Evolutionary conservation across 352 stramenopile genomes (phyloP), one percentile per base, ranked within the genome.

Genomic region (Globisporangium ultimum): DNA sequence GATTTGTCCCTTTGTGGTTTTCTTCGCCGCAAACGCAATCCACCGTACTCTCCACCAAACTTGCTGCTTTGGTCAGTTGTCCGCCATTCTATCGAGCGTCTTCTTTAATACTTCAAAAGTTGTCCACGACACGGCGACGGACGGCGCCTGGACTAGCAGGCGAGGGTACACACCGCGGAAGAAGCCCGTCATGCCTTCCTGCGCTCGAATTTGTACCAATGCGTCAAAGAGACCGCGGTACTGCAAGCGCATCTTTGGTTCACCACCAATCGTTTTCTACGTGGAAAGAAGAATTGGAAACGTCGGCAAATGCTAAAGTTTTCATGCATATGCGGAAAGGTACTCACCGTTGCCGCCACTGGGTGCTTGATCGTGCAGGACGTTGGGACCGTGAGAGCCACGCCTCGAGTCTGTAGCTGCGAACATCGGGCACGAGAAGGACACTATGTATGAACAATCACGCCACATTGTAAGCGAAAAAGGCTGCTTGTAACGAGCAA

Each of bases 81-180:
- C 57, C 17, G 69, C 57, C 71, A 82, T 75, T 43, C 68, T 60
- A 52, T 89, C 80, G 34, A 94, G 68, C 22, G 80, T 88, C 70
- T 94, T 94, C 72, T 94, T 94, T 74, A 94, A 87, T 76, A 94
- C 84, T 91, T 99, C 97, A 81, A 99, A 99, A 36, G 96, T 98
- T 49, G 97, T 99, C 97, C 98, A 99, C 42, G 91, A 98, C 59
- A 99, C 98, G 8, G 97, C 98, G 43, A 99, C 97, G 34, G 93
- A 97, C 21, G 97, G 97, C 36, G 97, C 95, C 60, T 99, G 95
- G 18, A 98, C 91, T 58, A 98, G 76, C 56, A 99, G 64, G 34
- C 97, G 84, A 17, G 97, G 95, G 28, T 91, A 79, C 20, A 98
- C 78, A 20, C 98, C 98, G 18, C 96, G 85, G 72, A 98, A 99